A percentile compares a stretch with the other conserved stretches of the same genome.
phyloP scores from a whole-genome alignment of 2,329 filamentous ascomycete species.

The Diaporthe sp. region DNA sequence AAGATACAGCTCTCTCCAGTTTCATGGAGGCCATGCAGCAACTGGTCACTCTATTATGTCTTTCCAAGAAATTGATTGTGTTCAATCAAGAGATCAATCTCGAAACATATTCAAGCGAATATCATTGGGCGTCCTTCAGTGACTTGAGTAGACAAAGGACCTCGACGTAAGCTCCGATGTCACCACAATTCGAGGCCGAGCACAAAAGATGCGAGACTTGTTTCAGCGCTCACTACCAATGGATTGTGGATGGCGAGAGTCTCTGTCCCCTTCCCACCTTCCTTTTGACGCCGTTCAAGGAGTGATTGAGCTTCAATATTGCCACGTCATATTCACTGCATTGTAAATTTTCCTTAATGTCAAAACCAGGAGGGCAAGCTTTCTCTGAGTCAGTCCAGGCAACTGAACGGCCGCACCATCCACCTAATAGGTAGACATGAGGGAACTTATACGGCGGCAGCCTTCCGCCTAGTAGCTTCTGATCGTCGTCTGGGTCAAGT shows the following conservation, averaged over 20 bases:
- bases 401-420: not conserved
- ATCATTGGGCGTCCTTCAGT: not conserved
- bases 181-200: not conserved
- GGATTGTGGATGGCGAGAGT: not conserved
- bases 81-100: not conserved
- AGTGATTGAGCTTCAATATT: not conserved
- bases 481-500: not conserved
- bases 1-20: not conserved
- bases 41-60: not conserved
- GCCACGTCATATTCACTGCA: too few relatives aligned
- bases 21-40: not conserved
- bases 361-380: not conserved
- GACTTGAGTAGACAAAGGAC: not conserved
- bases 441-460: not conserved
- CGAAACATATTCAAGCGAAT: not conserved
- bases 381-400: not conserved
- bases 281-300: not conserved
- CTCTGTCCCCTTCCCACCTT: not conserved
- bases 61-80: not conserved
- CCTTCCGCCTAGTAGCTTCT: not conserved
- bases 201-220: not conserved
- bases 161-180: not conserved
- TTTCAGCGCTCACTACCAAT: not conserved
- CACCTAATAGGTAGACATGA: not conserved
- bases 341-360: not conserved